A percentile compares a stretch with the other conserved stretches of the same genome.
Evolutionary conservation across 441 rosid genomes (phyloP).

Genomic region (Raphanus hybrid): DNA sequence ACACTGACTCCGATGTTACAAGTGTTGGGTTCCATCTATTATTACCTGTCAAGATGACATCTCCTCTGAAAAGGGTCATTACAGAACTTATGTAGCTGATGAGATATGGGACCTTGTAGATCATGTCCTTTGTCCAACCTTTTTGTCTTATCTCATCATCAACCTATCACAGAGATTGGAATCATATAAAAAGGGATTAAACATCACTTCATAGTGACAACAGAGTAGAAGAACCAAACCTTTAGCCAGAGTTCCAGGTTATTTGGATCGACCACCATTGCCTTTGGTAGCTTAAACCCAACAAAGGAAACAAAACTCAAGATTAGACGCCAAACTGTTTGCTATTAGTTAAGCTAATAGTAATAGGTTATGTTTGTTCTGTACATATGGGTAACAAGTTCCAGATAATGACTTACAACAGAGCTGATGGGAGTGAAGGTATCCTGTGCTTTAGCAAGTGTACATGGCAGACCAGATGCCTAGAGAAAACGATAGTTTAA

Average conservation of each 20-base stretch:
- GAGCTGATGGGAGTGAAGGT: slow-evolving; percentile 92
- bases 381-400: slow-evolving; percentile 12
- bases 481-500: slow-evolving; percentile 38
- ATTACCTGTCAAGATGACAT: slow-evolving; percentile 84
- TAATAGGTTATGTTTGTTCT: neutral
- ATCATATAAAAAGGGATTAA: neutral
- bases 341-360: slow-evolving; percentile 9
- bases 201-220: too few species aligned
- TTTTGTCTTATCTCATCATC: slow-evolving; percentile 79
- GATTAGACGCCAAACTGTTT: neutral
- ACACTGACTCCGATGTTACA: slow-evolving; percentile 47
- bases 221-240: slow-evolving; percentile 59
- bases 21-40: neutral
- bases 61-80: slow-evolving; percentile 90
- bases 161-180: slow-evolving; percentile 48
- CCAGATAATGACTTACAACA: slow-evolving; percentile 58
- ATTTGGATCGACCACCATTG: slow-evolving; percentile 70
- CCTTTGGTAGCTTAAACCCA: slow-evolving; percentile 59
- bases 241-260: slow-evolving; percentile 92
- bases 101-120: slow-evolving; percentile 80
- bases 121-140: slow-evolving; percentile 89
- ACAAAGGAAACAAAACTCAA: slow-evolving; percentile 9
- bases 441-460: slow-evolving; percentile 90
- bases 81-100: slow-evolving; percentile 87
- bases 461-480: slow-evolving; percentile 98